These are phyloP conservation scores for Coemansia sp. DNA, from an alignment of 192 early-diverging fungal genomes.

Conservation along the genomic window DNA sequence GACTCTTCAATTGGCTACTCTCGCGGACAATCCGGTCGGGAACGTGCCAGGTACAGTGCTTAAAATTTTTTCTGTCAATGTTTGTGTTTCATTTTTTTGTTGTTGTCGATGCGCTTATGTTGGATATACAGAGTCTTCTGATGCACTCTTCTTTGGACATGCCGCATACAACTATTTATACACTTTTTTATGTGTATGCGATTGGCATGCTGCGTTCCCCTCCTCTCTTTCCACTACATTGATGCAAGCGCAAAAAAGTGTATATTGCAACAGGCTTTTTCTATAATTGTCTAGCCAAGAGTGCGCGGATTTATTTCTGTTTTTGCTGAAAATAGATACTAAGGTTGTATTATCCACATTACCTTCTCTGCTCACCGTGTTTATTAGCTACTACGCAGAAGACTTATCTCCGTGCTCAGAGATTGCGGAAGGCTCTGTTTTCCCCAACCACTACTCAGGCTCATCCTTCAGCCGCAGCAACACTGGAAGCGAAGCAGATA, in stretches of 20 bases:
- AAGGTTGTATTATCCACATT: neutral
- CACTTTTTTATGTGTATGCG: no score
- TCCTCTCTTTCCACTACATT: no score
- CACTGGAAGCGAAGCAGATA: constrained; percentile 10
- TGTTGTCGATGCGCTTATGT: neutral
- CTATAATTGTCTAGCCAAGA: neutral
- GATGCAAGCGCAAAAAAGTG: no score
- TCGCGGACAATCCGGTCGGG: constrained; percentile 25
- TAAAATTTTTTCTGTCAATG: neutral
- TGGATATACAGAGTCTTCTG: neutral
- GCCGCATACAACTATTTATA: no score
- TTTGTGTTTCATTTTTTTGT: neutral
- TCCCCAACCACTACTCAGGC: neutral
- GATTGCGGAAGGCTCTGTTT: neutral
- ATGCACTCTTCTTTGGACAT: no score
- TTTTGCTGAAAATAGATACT: neutral
- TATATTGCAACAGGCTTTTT: neutral
- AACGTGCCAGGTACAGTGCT: constrained; percentile 42
- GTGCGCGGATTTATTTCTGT: neutral
- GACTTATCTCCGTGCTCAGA: constrained; percentile 10
- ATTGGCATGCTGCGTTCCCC: no score
- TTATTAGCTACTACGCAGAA: constrained; percentile 4
- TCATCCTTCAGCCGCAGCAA: constrained; percentile 13
- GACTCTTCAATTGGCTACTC: constrained; percentile 52
- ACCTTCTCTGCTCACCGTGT: constrained; percentile 1